Conservation (phyloP, 129 eudicot genomes). For the Smallanthus sonchifolius region DNA sequence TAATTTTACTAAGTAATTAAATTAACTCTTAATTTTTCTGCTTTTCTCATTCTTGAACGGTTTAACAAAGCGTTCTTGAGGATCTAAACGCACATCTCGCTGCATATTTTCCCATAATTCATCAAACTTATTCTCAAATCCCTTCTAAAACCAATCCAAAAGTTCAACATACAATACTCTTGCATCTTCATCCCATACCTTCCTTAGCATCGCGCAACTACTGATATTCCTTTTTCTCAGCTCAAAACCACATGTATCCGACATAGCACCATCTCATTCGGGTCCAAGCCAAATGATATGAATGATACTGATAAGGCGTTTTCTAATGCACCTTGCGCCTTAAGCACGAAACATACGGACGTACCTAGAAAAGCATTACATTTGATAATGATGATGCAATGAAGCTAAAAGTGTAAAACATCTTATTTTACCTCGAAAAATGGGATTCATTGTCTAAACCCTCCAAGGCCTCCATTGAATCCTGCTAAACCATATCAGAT, state of each 20-base stretch:
- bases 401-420: neutral
- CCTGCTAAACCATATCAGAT: constrained; percentile 13
- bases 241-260: too few relatives aligned
- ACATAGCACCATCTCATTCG: too few relatives aligned
- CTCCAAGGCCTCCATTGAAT: constrained; percentile 13
- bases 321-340: too few relatives aligned
- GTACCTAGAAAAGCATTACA: neutral
- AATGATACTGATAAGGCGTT: neutral
- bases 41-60: constrained; percentile 27
- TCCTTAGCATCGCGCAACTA: constrained; percentile 49
- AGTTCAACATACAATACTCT: constrained; percentile 48
- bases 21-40: neutral
- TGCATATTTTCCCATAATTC: constrained; percentile 72
- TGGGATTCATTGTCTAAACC: constrained; percentile 19
- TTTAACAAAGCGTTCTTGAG: constrained; percentile 41
- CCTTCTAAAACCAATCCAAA: constrained; percentile 61
- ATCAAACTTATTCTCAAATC: constrained; percentile 44
- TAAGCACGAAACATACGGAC: too few relatives aligned
- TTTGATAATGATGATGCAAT: neutral
- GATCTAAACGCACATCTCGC: constrained; percentile 46
- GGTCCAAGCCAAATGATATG: too few relatives aligned
- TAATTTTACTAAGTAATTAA: too few relatives aligned
- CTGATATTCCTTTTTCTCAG: constrained; percentile 44
- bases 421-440: constrained; percentile 18
- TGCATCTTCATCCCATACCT: constrained; percentile 61